Percentiles rank a stretch among this genome's conserved stretches.
phyloP scores from a whole-genome alignment of 2,329 filamentous ascomycete species.

The Coniochaeta sp. region DNA sequence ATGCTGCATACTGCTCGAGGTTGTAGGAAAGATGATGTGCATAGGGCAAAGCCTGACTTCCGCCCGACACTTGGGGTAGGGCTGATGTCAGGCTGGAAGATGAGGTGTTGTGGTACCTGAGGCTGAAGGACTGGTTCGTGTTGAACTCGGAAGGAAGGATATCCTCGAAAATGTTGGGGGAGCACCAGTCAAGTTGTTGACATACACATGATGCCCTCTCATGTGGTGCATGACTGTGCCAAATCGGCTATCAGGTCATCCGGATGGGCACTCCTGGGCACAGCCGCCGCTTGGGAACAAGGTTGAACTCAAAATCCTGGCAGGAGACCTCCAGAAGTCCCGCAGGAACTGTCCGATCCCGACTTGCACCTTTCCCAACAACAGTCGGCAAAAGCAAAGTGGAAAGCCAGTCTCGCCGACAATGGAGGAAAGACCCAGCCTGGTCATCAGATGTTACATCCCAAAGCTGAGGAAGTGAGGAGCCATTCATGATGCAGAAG shows the following conservation, averaged over 20 bases:
- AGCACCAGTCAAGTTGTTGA: neutral
- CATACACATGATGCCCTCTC: neutral
- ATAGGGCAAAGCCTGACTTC: neutral
- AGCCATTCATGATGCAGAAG: neutral
- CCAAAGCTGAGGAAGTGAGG: neutral
- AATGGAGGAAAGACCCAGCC: neutral
- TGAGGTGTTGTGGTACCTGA: too few species aligned
- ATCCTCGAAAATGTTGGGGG: too few species aligned
- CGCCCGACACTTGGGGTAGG: neutral
- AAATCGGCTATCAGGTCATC: neutral
- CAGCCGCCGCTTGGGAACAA: neutral
- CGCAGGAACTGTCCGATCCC: neutral
- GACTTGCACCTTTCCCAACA: neutral
- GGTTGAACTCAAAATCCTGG: neutral
- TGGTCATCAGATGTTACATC: constrained; percentile 2
- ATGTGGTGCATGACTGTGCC: neutral
- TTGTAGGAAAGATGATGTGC: neutral
- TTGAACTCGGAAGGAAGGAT: too few species aligned
- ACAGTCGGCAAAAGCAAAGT: neutral
- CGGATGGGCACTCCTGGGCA: neutral
- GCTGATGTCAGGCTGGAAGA: neutral
- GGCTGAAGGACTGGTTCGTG: too few species aligned
- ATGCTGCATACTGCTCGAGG: neutral
- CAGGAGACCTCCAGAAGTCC: neutral
- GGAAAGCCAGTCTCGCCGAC: neutral